phyloP scores from a whole-genome alignment of 108 stramenopile genomes.

The Discostella stelligeroides region DNA sequence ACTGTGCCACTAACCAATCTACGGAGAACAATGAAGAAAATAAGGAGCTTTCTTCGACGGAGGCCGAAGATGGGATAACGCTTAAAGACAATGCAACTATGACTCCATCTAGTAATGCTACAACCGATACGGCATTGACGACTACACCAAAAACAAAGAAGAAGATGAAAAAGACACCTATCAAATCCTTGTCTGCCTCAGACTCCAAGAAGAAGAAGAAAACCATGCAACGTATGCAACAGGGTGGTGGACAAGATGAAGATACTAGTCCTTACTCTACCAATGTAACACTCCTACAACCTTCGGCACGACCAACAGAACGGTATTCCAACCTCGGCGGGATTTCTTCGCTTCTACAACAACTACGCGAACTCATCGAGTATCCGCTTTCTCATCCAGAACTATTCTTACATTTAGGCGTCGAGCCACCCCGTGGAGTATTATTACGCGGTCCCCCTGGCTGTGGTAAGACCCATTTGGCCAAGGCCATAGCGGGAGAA shows the following conservation, averaged over 20 bases:
- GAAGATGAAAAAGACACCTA: slow-evolving; percentile 20
- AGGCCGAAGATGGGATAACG: background rate
- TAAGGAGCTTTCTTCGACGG: slow-evolving; percentile 8
- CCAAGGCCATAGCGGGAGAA: slow-evolving; percentile 87
- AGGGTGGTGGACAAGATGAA: background rate
- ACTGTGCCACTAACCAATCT: background rate
- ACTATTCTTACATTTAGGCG: slow-evolving; percentile 94
- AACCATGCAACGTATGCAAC: background rate
- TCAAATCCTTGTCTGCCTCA: slow-evolving; percentile 1
- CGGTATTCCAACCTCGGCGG: slow-evolving; percentile 89
- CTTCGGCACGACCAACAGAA: slow-evolving; percentile 79
- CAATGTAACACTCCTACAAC: slow-evolving; percentile 27
- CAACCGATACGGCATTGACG: background rate
- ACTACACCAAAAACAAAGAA: slow-evolving; percentile 44
- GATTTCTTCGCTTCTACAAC: slow-evolving; percentile 63
- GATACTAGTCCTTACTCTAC: slow-evolving; percentile 20
- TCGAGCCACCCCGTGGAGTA: slow-evolving; percentile 98
- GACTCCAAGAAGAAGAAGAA: background rate
- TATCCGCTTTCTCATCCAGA: slow-evolving; percentile 97
- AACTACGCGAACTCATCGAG: slow-evolving; percentile 86
- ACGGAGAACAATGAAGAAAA: slow-evolving; percentile 9
- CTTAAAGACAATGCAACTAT: background rate
- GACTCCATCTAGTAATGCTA: background rate
- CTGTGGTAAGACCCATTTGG: slow-evolving; percentile 96
- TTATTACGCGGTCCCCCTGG: slow-evolving; percentile 98